A percentile compares a stretch with the other conserved stretches of the same genome.
phyloP scores from a whole-genome alignment of 805 yeast genomes.

The Candida boleticola region DNA sequence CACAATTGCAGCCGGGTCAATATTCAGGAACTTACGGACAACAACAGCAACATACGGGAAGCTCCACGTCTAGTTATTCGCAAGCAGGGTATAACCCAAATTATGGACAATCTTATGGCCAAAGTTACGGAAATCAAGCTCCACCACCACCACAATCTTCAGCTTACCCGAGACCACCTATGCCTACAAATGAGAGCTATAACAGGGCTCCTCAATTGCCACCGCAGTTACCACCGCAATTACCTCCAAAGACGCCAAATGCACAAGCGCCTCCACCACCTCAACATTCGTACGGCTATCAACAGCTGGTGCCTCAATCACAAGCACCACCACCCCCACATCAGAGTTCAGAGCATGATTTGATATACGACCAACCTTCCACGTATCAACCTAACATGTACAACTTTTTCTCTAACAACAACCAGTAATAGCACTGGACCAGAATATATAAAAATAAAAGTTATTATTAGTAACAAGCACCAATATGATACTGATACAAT shows the following conservation, averaged over 20 bases:
- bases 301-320: not conserved
- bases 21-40: not conserved
- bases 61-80: not conserved
- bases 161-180: no score
- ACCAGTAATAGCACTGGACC: no score
- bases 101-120: not conserved
- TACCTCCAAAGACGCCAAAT: not conserved
- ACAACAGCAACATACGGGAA: not conserved
- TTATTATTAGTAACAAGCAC: not conserved
- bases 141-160: no score
- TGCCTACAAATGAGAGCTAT: not conserved
- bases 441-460: not conserved
- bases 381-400: conserved; percentile 48
- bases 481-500: no score
- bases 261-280: not conserved
- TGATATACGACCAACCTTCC: conserved; percentile 40
- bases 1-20: conserved; percentile 4
- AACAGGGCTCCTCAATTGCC: conserved; percentile 1
- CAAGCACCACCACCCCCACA: not conserved
- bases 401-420: conserved; percentile 33
- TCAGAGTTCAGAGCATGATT: conserved; percentile 5
- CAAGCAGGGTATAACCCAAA: not conserved
- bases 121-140: not conserved
- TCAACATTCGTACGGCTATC: not conserved
- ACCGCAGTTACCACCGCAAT: conserved; percentile 13